Evolutionary conservation across 2,329 filamentous ascomycete species (phyloP), one percentile per base, ranked within the genome.

Genomic region (Fusarium nodosum): DNA sequence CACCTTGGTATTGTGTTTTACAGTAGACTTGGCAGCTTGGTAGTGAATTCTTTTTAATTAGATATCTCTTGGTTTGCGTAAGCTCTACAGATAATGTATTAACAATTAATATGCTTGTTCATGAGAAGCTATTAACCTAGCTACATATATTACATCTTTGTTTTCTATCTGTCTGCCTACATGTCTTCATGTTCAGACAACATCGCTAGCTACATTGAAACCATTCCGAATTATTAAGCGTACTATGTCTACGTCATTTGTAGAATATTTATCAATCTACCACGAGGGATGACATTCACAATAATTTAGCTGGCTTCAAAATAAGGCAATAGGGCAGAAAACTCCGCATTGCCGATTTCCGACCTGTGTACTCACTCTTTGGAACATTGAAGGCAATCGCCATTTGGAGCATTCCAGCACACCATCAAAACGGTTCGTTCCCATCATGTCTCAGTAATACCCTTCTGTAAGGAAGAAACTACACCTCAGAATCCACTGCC

Each of bases 251-350:
- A 51, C 48, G 24, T 51, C 48, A 39, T 51, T 50, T 18, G 3
- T 36, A 39, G 30, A 30, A 51, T 12, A 16, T 20, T 34, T 41
- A 20, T 28, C 34, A 28, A 28, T 31, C 24, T 41, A 28, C 48
- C 33, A 41, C 24, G 48, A 30, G 34, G 24, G 12, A 30, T 12
- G 24, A 50, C 15, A 33, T 20, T 9, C n/a, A 13, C 59, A 42
- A 42, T 48, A 56, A 36, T 45, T 59, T 50, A 50, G 33, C 28
- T 22, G 28, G 44, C 47, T 39, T 31, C 36, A 50, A 42, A 46
- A 63, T 41, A 46, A 22, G n/a, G 36, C 12, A 20, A 11, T 39
- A 39, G 22, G 34, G 15, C 22, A 62, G 10, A n/a, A 15, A 46
- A 11, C 31, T 3, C 46, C 18, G 22, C 11, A 39, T 44, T 34